These are phyloP conservation scores for Coniferiporia weirii DNA, from an alignment of 1,284 basidiomycete genomes.

Conservation along the genomic window DNA sequence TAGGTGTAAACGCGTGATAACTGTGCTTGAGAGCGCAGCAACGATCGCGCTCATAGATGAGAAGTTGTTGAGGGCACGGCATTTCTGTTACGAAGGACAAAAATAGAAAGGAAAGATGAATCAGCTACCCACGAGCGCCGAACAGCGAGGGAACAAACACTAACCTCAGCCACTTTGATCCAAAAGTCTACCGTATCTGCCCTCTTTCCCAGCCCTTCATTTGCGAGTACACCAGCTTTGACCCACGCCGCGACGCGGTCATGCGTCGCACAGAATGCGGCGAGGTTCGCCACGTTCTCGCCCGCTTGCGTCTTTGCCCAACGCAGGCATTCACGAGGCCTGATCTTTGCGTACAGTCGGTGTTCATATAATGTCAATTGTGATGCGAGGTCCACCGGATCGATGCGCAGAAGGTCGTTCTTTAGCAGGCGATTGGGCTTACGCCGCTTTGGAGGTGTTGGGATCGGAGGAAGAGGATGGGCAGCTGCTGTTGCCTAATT, in stretches of 20 bases:
- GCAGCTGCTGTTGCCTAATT: neutral
- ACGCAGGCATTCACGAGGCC: conserved; percentile 54
- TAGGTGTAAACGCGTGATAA: conserved; percentile 50
- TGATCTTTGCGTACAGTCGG: conserved; percentile 51
- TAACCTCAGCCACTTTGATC: conserved; percentile 72
- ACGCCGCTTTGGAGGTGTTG: conserved; percentile 23
- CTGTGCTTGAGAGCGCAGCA: conserved; percentile 54
- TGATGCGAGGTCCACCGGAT: conserved; percentile 53
- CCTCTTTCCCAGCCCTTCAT: conserved; percentile 45
- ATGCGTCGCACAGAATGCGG: conserved; percentile 53
- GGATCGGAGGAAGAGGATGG: neutral
- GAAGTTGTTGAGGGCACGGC: conserved; percentile 58
- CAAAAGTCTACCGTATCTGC: conserved; percentile 63
- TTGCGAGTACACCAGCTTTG: conserved; percentile 51
- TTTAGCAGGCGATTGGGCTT: conserved; percentile 33
- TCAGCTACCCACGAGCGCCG: neutral
- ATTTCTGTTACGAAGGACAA: conserved; percentile 44
- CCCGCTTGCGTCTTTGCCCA: conserved; percentile 42
- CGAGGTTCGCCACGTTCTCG: conserved; percentile 38
- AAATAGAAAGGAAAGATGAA: conserved; percentile 3
- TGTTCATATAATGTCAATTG: conserved; percentile 59
- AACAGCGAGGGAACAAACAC: conserved; percentile 21
- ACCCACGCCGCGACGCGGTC: conserved; percentile 64
- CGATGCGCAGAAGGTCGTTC: conserved; percentile 49
- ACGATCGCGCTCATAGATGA: conserved; percentile 64